Base-by-base conservation (phyloP, 192 early-diverging fungal species). In the Ambispora gerdemannii region DNA sequence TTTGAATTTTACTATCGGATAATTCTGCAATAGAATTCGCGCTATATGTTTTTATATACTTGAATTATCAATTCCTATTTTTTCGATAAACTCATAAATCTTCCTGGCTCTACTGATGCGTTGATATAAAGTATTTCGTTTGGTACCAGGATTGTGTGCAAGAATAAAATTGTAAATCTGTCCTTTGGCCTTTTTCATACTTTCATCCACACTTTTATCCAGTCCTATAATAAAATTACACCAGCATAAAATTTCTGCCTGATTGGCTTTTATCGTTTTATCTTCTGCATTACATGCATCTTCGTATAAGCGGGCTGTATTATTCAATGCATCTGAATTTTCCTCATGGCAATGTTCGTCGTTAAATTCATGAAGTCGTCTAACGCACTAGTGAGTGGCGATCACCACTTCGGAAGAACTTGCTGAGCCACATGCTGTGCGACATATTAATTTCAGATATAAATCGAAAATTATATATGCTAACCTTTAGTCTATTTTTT, bases 141-240 rank as follows among this genome's bases (percentile, higher is more conserved):
- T 65, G 38, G 43, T 65, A 4, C 22, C 38, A 65, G 63, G 38
- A 65, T 49, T 65, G 2, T 65, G 63, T 50, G 8, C 47, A 49
- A 49, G n/a, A 65, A 65, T 65, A 65, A 65, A 65, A 65, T 65
- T 20, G 47, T 65, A 65, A 65, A 65, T n/a, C n/a, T n/a, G n/a
- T n/a, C n/a, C n/a, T n/a, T n/a, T n/a, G n/a, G n/a, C n/a, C n/a
- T n/a, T n/a, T 65, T 22, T 65, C 63, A 65, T 50, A 65, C 38
- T 65, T 50, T 65, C 31, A 34, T 33, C 34, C 2, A 62, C 31
- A 31, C 34, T 31, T 19, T 62, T 34, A 62, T 62, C 30, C 0
- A 32, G 20, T 62, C 34, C 59, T 62, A 34, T 62, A 62, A 62
- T 34, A 62, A 34, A 62, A 36, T 35, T 62, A 1, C 20, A 2